A percentile compares a stretch with the other conserved stretches of the same genome.
These are phyloP conservation scores for Lichtheimia hyalospora DNA, from an alignment of 371 early-diverging fungal species.

Conservation along the genomic window DNA sequence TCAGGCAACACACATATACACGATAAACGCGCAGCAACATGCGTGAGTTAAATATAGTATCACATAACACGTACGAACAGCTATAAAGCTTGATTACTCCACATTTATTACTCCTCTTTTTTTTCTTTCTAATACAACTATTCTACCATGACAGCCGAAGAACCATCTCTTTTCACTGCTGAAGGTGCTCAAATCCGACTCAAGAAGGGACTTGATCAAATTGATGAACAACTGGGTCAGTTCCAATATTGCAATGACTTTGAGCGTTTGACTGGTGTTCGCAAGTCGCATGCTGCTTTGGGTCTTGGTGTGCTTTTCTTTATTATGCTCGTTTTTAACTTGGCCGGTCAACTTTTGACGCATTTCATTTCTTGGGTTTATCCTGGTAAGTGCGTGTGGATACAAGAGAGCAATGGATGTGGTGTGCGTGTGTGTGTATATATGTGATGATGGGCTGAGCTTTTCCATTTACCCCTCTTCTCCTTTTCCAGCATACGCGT, in stretches of 20 bases:
- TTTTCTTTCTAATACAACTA: no score
- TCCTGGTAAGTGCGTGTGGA: slow-evolving; percentile 53
- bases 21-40: no score
- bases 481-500: slow-evolving; percentile 70
- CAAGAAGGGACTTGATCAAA: slow-evolving; percentile 8
- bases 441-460: neutral
- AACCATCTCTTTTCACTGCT: neutral
- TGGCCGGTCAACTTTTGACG: slow-evolving; percentile 77
- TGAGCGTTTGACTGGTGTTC: slow-evolving; percentile 47
- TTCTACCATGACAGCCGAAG: no score
- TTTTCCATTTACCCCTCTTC: no score
- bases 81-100: no score
- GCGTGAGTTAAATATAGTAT: no score
- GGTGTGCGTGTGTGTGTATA: neutral
- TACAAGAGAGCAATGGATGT: neutral
- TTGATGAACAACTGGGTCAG: slow-evolving; percentile 39
- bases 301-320: slow-evolving; percentile 59
- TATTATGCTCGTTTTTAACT: slow-evolving; percentile 85
- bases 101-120: no score
- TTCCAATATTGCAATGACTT: slow-evolving; percentile 62
- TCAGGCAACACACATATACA: no score
- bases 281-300: slow-evolving; percentile 42
- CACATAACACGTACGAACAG: no score
- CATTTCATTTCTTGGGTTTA: slow-evolving; percentile 87
- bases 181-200: slow-evolving; percentile 8